phyloP scores from a whole-genome alignment of 164 flowering plant genomes.

The Magnolia kwangsiensis region DNA sequence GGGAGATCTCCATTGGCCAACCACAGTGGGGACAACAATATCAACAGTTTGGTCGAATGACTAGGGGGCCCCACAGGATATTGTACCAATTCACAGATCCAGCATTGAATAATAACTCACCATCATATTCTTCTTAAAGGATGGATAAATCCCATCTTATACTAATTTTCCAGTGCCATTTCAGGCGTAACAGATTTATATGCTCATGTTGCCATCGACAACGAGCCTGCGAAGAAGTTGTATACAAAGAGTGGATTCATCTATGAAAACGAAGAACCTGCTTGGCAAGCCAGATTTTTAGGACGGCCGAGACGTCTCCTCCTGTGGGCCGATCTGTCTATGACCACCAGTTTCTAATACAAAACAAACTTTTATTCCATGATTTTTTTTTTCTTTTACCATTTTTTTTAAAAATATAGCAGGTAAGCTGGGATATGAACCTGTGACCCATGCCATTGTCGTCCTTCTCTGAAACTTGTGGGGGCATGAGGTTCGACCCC shows the following conservation, averaged over 20 bases:
- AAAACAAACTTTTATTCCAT: neutral
- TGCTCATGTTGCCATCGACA: conserved; percentile 84
- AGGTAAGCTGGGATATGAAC: neutral
- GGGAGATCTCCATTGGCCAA: neutral
- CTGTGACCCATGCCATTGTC: neutral
- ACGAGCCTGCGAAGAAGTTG: conserved; percentile 72
- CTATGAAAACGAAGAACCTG: conserved; percentile 80
- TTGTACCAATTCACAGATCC: neutral
- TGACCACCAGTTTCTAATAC: conserved; percentile 17
- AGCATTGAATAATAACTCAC: neutral
- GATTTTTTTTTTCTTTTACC: neutral
- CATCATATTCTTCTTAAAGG: neutral
- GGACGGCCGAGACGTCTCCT: conserved; percentile 72
- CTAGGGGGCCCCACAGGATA: neutral
- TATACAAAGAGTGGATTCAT: conserved; percentile 76
- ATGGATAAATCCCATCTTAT: neutral
- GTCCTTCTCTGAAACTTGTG: neutral
- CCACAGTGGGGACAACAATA: neutral
- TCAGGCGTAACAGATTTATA: conserved; percentile 86
- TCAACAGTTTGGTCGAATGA: neutral
- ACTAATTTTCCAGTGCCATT: conserved; percentile 7
- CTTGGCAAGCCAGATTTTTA: conserved; percentile 88
- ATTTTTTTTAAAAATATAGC: neutral
- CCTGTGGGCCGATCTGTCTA: conserved; percentile 57
- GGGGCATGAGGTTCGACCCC: neutral